Evolutionary conservation across 352 stramenopile genomes (phyloP).

Genomic region (Globisporangium polare): DNA sequence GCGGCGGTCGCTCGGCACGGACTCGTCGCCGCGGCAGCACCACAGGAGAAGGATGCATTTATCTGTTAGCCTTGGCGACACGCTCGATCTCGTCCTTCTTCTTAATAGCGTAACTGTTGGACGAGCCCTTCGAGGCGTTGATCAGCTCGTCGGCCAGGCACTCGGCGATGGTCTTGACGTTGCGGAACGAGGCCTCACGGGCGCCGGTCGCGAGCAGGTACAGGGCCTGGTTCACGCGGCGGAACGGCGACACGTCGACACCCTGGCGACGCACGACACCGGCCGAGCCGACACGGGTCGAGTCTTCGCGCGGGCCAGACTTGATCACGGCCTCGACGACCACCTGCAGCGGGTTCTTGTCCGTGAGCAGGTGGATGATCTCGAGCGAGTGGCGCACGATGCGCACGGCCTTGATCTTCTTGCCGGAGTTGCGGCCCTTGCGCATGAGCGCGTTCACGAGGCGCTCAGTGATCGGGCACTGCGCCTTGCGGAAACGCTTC

Average conservation of each 20-base stretch:
- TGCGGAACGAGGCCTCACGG: constrained; percentile 98
- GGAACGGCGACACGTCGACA: constrained; percentile 99
- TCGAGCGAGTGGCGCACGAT: constrained; percentile 99
- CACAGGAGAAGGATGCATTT: constrained; percentile 57
- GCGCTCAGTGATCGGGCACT: constrained; percentile 99
- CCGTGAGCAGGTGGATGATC: constrained; percentile 99
- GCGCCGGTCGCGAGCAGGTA: constrained; percentile 98
- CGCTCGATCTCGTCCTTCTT: constrained; percentile 99
- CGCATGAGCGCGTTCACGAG: constrained; percentile 98
- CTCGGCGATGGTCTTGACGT: constrained; percentile 99
- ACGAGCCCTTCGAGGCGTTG: constrained; percentile 99
- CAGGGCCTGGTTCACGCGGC: constrained; percentile 98
- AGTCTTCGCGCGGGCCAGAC: constrained; percentile 98
- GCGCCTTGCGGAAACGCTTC: constrained; percentile 99
- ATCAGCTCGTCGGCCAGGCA: constrained; percentile 99
- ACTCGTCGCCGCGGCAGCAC: neutral
- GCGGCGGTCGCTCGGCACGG: neutral
- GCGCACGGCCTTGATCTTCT: constrained; percentile 99
- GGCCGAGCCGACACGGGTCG: constrained; percentile 97
- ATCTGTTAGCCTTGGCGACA: constrained; percentile 99
- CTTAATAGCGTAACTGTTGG: constrained; percentile 99
- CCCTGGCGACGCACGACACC: constrained; percentile 99
- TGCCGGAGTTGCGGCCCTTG: constrained; percentile 98
- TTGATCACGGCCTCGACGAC: constrained; percentile 90
- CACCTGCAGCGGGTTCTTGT: constrained; percentile 99